These are phyloP conservation scores for Irpex sp. DNA, from an alignment of 1,284 basidiomycete genomes.

Conservation along the genomic window DNA sequence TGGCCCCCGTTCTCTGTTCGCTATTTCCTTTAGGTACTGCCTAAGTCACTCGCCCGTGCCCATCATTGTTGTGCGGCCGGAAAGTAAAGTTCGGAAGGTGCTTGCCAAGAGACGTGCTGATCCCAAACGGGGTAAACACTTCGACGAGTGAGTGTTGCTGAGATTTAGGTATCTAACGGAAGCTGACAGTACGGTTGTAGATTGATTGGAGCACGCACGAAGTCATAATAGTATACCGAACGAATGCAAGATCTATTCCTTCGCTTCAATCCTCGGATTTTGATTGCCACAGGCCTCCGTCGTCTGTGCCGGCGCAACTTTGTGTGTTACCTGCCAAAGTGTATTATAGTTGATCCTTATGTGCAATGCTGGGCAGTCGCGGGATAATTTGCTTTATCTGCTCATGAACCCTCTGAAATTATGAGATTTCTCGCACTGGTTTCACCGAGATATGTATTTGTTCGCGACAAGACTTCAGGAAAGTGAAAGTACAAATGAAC, in stretches of 20 bases:
- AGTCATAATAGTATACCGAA: neutral
- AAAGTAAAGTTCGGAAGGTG: conserved; percentile 82
- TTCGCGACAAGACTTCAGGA: too few species aligned
- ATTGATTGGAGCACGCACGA: conserved; percentile 6
- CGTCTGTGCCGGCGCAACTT: neutral
- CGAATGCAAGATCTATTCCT: too few species aligned
- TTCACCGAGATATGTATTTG: too few species aligned
- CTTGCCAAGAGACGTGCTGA: conserved; percentile 80
- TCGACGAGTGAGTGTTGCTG: conserved; percentile 45
- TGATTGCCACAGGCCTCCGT: neutral
- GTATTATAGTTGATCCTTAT: neutral
- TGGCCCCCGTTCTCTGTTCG: neutral
- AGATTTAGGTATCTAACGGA: too few species aligned
- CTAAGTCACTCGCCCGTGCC: conserved; percentile 89
- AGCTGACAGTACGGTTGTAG: conserved; percentile 3
- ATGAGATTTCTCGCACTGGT: too few species aligned
- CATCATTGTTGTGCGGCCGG: conserved; percentile 88
- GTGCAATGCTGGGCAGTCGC: neutral
- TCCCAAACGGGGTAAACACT: conserved; percentile 82
- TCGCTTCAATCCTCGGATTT: too few species aligned
- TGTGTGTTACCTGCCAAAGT: neutral
- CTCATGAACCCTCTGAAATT: too few species aligned
- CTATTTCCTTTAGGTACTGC: conserved; percentile 55
- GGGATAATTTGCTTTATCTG: neutral
- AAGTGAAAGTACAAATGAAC: too few species aligned